Percentiles rank a stretch among this genome's conserved stretches.
These are phyloP conservation scores for Chlamydomonas asymmetrica DNA, from an alignment of 139 green algal genomes.

Conservation along the genomic window DNA sequence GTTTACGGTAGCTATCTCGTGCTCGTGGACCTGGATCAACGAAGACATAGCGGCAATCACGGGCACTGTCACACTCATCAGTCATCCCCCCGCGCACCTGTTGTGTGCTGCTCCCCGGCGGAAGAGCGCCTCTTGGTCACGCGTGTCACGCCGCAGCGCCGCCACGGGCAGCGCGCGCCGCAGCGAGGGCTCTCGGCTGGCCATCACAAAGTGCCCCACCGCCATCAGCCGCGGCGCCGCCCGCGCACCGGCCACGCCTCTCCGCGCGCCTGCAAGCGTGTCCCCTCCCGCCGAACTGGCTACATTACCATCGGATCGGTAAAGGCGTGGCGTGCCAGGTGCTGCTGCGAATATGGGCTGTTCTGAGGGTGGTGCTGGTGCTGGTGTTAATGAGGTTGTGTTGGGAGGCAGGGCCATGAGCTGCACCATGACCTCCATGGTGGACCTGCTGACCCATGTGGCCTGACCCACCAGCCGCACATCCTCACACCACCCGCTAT, in stretches of 20 bases:
- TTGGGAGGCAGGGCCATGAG: neutral
- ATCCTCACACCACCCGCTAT: too few species aligned
- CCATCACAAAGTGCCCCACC: slow-evolving; percentile 32
- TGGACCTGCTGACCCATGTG: slow-evolving; percentile 36
- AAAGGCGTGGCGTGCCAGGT: neutral
- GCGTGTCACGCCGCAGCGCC: neutral
- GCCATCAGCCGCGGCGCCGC: slow-evolving; percentile 18
- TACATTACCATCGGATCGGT: too few species aligned
- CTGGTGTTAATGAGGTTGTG: too few species aligned
- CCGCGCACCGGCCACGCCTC: neutral
- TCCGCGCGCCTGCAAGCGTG: neutral
- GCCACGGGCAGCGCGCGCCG: slow-evolving; percentile 5
- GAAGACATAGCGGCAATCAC: too few species aligned
- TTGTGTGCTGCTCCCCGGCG: neutral
- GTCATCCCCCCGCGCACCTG: neutral
- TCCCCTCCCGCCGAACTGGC: too few species aligned
- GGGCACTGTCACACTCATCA: too few species aligned
- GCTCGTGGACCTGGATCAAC: too few species aligned
- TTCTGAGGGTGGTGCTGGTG: neutral
- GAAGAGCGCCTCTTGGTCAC: slow-evolving; percentile 21
- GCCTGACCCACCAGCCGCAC: too few species aligned
- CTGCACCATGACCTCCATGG: slow-evolving; percentile 33
- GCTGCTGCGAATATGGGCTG: neutral
- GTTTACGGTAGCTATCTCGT: too few species aligned
- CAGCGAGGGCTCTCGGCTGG: slow-evolving; percentile 21